Percentiles rank a stretch among this genome's conserved stretches.
Conservation (phyloP, 106 monocot species). For the Ottelia alismoides region DNA sequence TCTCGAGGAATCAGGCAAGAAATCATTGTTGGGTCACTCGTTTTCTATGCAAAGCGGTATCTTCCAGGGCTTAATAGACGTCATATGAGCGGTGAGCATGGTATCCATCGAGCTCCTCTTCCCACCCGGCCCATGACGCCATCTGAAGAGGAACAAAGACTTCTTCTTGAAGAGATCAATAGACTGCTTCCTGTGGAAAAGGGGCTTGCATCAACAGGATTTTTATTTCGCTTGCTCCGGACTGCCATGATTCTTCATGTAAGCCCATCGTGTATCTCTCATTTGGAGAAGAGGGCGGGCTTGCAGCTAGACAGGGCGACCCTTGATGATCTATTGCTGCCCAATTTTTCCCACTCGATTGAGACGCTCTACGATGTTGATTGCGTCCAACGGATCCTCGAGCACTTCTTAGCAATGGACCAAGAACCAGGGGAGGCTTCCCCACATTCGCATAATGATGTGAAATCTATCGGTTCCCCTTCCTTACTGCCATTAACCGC, state of each 20-base stretch:
- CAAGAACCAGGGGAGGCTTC: conserved; percentile 15
- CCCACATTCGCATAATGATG: conserved; percentile 26
- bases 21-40: conserved; percentile 15
- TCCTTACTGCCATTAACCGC: conserved; percentile 37
- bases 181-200: conserved; percentile 11
- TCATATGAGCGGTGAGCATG: neutral
- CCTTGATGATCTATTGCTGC: conserved; percentile 21
- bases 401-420: conserved; percentile 18
- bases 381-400: conserved; percentile 18
- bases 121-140: neutral
- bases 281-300: conserved; percentile 17
- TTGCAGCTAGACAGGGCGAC: conserved; percentile 16
- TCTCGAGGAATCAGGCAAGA: conserved; percentile 8
- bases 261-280: conserved; percentile 7
- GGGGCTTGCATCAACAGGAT: conserved; percentile 2
- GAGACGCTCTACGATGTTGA: conserved; percentile 19
- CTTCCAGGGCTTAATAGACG: conserved; percentile 12
- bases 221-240: conserved; percentile 13
- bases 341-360: conserved; percentile 12
- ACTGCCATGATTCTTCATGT: conserved; percentile 16
- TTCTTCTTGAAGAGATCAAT: conserved; percentile 15
- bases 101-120: neutral
- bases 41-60: conserved; percentile 10
- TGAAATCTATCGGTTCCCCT: conserved; percentile 26
- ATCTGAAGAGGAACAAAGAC: conserved; percentile 16